Evolutionary conservation across 2,329 filamentous ascomycete genomes (phyloP), one percentile per base, ranked within the genome.

Genomic region (Ophiosphaerella herpotricha): DNA sequence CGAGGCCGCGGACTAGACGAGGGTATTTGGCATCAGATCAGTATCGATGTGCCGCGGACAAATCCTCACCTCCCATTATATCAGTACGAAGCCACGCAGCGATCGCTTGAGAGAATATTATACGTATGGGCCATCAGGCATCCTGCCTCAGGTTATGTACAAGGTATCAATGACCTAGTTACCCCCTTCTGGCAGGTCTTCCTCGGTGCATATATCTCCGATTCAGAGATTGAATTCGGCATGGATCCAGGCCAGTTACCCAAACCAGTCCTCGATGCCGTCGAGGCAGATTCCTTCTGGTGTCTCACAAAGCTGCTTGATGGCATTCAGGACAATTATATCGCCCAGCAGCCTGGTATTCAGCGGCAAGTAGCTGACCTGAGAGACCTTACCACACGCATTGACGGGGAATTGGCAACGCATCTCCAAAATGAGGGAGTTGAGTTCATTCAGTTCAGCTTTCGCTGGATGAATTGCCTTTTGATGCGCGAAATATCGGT

Each of bases 171-270:
- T 73, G 94, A 99, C 70, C 82, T 99, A 26, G 94, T 97, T 11
- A 96, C 93, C 8, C 94, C 94, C 1, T 97, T 99, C 70, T 99
- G 91, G 89, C 92, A 99, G 74, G 93, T 97, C 2, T 99, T 99
- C 63, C 79, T 99, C 4, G 91, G 91, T 3, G 87, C 90, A 38
- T 99, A 99, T 74, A 94, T 97, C 54, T 92, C 91, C n/a, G 91
- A 97, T 71, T 84, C 88, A 24, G 88, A 97, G 68, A 90, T 97
- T 39, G 91, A 96, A 72, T 87, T 85, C 50, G 93, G 92, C 48
- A 97, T 99, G 91, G 94, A 99, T 71, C 94, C 94, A 0, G 94
- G 93, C 1, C 93, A 97, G 73, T 77, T 99, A 32, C 94, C 94
- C 2, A 89, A 86, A 70, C 82, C 91, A 32, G 95, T 99, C 6